Conservation (phyloP, 768 basidiomycete genomes). For the Cystoderma amianthinum region DNA sequence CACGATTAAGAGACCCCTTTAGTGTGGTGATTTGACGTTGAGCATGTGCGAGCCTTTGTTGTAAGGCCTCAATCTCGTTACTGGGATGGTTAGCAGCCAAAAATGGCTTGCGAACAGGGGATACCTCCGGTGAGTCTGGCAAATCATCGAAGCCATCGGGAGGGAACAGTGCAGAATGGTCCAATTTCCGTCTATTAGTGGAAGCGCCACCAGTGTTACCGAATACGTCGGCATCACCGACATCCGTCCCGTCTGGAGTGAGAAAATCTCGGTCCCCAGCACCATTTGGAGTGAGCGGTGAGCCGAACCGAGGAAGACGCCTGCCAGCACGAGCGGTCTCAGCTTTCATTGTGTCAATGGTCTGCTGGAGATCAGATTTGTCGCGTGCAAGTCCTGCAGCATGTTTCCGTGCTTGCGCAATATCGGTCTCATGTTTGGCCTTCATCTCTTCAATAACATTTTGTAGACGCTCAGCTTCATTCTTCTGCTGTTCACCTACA, state of each 20-base stretch:
- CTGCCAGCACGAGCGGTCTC: constrained; percentile 63
- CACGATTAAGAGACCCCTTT: constrained; percentile 70
- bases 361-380: constrained; percentile 83
- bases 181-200: constrained; percentile 52
- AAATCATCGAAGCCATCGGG: constrained; percentile 32
- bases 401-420: constrained; percentile 85
- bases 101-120: constrained; percentile 42
- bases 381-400: constrained; percentile 86
- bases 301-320: constrained; percentile 58
- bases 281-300: constrained; percentile 67
- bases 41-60: constrained; percentile 78
- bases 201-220: constrained; percentile 53
- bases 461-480: constrained; percentile 71
- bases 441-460: constrained; percentile 65
- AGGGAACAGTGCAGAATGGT: constrained; percentile 30
- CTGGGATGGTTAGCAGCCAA: constrained; percentile 67
- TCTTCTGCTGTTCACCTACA: constrained; percentile 77
- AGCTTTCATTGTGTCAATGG: too few relatives aligned
- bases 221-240: constrained; percentile 74
- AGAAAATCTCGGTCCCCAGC: constrained; percentile 35
- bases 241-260: constrained; percentile 51
- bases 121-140: constrained; percentile 57
- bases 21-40: constrained; percentile 82
- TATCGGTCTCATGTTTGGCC: constrained; percentile 89
- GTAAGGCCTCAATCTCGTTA: constrained; percentile 76